phyloP scores from a whole-genome alignment of 2,329 filamentous ascomycete species.

The Pseudocercospora ulei region DNA sequence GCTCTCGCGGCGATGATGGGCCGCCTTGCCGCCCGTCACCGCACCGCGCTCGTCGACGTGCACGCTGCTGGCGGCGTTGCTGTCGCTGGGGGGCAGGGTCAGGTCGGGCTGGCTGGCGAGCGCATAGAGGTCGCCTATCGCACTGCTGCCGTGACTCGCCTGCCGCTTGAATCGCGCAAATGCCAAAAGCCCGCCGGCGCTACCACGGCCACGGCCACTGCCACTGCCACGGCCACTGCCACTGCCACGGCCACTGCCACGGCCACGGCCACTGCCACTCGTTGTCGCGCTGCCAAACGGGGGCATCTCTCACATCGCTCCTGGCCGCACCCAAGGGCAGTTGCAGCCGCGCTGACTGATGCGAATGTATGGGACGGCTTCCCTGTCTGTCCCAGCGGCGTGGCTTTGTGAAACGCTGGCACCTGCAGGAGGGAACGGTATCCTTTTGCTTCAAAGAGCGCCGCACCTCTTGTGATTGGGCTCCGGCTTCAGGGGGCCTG shows the following conservation, averaged over 20 bases:
- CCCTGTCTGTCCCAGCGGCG: background rate
- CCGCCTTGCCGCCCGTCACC: background rate
- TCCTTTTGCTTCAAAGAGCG: background rate
- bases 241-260: too few relatives aligned
- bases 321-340: background rate
- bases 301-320: conserved; percentile 4
- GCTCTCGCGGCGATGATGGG: conserved; percentile 24
- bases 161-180: conserved; percentile 9
- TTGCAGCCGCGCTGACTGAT: conserved; percentile 5
- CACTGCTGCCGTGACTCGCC: conserved; percentile 7
- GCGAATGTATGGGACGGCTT: conserved; percentile 1
- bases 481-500: conserved; percentile 1
- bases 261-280: conserved; percentile 1
- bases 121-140: background rate
- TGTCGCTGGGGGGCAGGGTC: background rate
- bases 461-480: conserved; percentile 4
- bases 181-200: background rate
- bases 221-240: too few relatives aligned
- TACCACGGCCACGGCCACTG: too few relatives aligned
- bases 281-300: background rate
- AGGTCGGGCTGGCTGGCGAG: conserved; percentile 6
- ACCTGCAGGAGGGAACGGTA: conserved; percentile 1
- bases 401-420: conserved; percentile 8
- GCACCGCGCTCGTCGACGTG: conserved; percentile 7
- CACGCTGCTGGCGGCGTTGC: background rate